Evolutionary conservation across 139 green algal genomes (phyloP).

Genomic region (Micromonas pusilla): DNA sequence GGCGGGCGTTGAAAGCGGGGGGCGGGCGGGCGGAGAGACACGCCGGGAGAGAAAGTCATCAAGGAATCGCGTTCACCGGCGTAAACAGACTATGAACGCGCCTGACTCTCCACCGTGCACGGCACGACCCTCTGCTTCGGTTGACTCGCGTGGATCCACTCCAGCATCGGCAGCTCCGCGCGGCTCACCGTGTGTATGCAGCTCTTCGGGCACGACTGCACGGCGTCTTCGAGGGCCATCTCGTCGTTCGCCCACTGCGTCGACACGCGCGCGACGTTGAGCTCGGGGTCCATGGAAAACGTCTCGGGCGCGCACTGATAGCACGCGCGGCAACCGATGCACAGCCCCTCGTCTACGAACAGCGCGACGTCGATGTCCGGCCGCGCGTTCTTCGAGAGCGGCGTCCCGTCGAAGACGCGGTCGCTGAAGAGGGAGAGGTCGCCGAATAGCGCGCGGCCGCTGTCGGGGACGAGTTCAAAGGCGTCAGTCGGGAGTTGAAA

Average conservation of each 20-base stretch:
- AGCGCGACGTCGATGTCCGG: conserved; percentile 1
- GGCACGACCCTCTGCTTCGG: background rate
- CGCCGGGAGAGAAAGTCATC: too few species aligned
- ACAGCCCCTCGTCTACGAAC: conserved; percentile 38
- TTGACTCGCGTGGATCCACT: background rate
- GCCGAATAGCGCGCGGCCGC: background rate
- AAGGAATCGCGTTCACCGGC: too few species aligned
- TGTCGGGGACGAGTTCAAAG: too few species aligned
- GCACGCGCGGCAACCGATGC: conserved; percentile 40
- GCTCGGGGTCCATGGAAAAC: conserved; percentile 27
- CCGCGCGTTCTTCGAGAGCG: background rate
- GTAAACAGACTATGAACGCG: too few species aligned
- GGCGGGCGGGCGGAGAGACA: too few species aligned
- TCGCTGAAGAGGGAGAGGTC: background rate
- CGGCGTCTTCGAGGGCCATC: conserved; percentile 29
- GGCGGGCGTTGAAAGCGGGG: too few species aligned
- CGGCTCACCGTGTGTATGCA: conserved; percentile 40
- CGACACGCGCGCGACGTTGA: conserved; percentile 25
- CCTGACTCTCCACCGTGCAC: background rate
- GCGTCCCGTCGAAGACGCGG: background rate
- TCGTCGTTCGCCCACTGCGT: conserved; percentile 36
- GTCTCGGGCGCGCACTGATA: conserved; percentile 9
- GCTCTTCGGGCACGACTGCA: conserved; percentile 34
- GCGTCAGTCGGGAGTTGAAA: too few species aligned
- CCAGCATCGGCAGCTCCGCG: conserved; percentile 27